phyloP scores from a whole-genome alignment of 352 stramenopile genomes.

The Globisporangium yorkense region DNA sequence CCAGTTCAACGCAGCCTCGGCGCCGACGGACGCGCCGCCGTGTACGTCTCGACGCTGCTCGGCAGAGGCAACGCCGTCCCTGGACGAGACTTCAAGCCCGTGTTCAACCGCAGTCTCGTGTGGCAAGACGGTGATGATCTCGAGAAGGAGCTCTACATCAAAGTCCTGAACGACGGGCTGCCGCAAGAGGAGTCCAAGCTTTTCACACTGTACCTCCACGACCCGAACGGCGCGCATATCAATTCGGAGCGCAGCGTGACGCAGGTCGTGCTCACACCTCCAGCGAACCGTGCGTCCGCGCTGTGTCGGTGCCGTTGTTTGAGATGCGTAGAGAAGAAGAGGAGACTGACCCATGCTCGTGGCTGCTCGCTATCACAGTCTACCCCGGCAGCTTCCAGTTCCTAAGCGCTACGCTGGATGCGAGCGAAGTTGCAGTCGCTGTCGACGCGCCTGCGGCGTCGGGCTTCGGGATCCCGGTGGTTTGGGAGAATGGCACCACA shows the following conservation, averaged over 20 bases:
- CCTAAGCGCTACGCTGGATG: conserved; percentile 22
- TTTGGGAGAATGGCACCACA: conserved; percentile 56
- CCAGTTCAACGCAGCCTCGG: conserved; percentile 62
- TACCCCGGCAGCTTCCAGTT: conserved; percentile 47
- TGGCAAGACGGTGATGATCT: conserved; percentile 70
- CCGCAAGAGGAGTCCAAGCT: conserved; percentile 44
- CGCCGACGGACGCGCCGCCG: conserved; percentile 45
- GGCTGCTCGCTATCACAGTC: conserved; percentile 20
- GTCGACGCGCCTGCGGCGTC: not conserved
- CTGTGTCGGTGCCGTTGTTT: not conserved
- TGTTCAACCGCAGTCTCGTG: conserved; percentile 68
- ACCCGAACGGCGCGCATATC: conserved; percentile 45
- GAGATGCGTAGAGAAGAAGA: not conserved
- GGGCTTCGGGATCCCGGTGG: conserved; percentile 35
- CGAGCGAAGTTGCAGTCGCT: conserved; percentile 21
- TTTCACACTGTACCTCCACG: conserved; percentile 55
- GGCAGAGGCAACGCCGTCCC: conserved; percentile 38
- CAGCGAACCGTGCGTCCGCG: conserved; percentile 37
- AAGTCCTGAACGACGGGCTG: conserved; percentile 48
- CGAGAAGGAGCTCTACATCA: conserved; percentile 62
- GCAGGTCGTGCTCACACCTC: conserved; percentile 36
- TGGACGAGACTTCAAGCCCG: conserved; percentile 40
- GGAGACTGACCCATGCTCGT: conserved; percentile 1
- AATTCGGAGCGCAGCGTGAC: conserved; percentile 43
- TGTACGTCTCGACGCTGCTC: conserved; percentile 54